These are phyloP conservation scores for Boletus reticulatus DNA, from an alignment of 768 basidiomycete species.

Conservation along the genomic window DNA sequence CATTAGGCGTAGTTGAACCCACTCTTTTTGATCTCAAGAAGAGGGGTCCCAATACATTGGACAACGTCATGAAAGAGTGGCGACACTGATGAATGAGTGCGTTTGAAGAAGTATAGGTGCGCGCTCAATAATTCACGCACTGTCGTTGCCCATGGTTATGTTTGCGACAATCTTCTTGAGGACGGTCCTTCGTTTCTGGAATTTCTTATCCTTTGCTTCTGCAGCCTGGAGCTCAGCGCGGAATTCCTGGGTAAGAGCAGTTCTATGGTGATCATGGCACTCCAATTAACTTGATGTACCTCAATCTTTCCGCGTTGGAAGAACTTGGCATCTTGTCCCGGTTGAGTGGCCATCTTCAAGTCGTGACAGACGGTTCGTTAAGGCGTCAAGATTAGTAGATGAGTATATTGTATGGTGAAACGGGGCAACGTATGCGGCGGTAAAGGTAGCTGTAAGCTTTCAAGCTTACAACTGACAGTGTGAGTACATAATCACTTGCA, in stretches of 20 bases:
- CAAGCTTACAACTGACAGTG: no score
- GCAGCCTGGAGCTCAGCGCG: slow-evolving; percentile 88
- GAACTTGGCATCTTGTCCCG: slow-evolving; percentile 89
- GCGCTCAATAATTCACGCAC: slow-evolving; percentile 50
- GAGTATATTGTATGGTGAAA: not conserved
- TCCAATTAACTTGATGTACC: slow-evolving; percentile 39
- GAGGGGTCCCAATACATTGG: slow-evolving; percentile 90
- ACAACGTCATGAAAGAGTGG: slow-evolving; percentile 94
- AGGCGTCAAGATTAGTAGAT: not conserved
- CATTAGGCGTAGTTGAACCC: slow-evolving; percentile 29
- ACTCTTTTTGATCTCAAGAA: slow-evolving; percentile 99
- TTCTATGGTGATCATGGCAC: slow-evolving; percentile 9
- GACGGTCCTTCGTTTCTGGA: slow-evolving; percentile 86
- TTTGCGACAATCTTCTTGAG: slow-evolving; percentile 98
- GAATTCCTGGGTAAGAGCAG: slow-evolving; percentile 60
- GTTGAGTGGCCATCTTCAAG: slow-evolving; percentile 44
- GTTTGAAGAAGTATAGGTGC: slow-evolving; percentile 13
- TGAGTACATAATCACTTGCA: no score
- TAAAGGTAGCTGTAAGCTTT: not conserved
- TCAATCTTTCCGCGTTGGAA: slow-evolving; percentile 91
- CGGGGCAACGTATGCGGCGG: not conserved
- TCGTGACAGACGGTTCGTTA: not conserved
- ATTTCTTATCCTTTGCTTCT: slow-evolving; percentile 97
- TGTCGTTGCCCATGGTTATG: slow-evolving; percentile 99
- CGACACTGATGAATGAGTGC: slow-evolving; percentile 62